Evolutionary conservation across 2,329 filamentous ascomycete species (phyloP), one percentile per base, ranked within the genome.

Genomic region (Nemania sp.): DNA sequence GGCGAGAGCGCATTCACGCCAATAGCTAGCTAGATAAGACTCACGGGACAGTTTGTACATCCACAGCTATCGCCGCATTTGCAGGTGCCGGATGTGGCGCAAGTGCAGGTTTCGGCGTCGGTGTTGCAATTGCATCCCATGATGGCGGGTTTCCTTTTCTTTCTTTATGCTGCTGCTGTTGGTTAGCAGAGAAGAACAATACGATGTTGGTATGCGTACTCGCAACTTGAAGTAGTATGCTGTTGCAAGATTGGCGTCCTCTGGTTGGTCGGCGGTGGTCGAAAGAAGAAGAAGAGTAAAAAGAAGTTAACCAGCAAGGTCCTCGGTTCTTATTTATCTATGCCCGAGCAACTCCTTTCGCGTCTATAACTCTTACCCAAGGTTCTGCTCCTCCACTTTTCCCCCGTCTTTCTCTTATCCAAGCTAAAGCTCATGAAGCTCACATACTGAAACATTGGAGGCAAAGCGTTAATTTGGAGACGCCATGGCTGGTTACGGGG

Each of bases 91-190:
- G 63, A 47, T 40, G 44, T 60, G 34, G 64, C 61, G 45, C 65
- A 68, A 48, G 44, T 47, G 52, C 66, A 68, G 30, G 64, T 26
- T 53, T 56, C 59, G 17, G 55, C 50, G 44, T 42, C 43, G 55
- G 63, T 65, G 58, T 64, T 66, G 59, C 65, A 68, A 44, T 61
- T 63, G 63, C 65, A 68, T 26, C 40, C 62, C 66, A 68, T 68
- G 46, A 44, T 26, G 14, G 14, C 17, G 22, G 50, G 30, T 53
- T 39, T 34, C 15, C 33, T 34, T 53, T 39, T 34, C 15, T 36
- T 52, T 40, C 23, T 11, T 39, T 30, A 19, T 14, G 11, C 12
- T 30, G 31, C 17, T 37, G 12, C 23, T 48, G 14, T 48, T 23
- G 6, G 5, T 49, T 12, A 54, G 40, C 15, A 45, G 8, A 11